phyloP scores from a whole-genome alignment of 2,329 filamentous ascomycete genomes.

The Diaporthe citrichinensis region DNA sequence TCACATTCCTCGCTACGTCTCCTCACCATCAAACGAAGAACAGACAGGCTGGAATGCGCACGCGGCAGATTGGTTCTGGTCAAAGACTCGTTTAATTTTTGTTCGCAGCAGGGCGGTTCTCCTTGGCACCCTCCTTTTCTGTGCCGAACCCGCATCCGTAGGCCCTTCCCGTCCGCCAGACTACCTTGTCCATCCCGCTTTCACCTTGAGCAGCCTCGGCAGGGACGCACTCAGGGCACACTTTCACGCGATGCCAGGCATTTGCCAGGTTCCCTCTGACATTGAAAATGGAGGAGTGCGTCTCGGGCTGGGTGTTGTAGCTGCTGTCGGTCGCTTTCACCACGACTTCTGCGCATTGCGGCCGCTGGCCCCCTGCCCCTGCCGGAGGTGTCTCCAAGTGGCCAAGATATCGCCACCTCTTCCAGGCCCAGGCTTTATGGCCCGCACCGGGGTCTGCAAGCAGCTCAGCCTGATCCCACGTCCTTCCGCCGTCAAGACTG shows the following conservation, averaged over 20 bases:
- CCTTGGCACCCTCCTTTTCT: slow-evolving; percentile 40
- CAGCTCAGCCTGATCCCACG: slow-evolving; percentile 75
- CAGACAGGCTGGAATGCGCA: background rate
- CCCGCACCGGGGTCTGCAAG: slow-evolving; percentile 62
- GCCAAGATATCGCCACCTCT: slow-evolving; percentile 71
- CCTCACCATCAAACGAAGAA: background rate
- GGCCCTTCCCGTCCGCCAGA: slow-evolving; percentile 47
- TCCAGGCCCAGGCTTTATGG: slow-evolving; percentile 74
- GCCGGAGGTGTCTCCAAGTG: slow-evolving; percentile 52
- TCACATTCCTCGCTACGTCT: background rate
- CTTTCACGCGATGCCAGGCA: slow-evolving; percentile 73
- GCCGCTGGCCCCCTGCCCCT: slow-evolving; percentile 46
- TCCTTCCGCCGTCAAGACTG: slow-evolving; percentile 72
- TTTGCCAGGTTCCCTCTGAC: slow-evolving; percentile 75
- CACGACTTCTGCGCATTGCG: slow-evolving; percentile 65
- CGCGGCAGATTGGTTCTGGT: background rate
- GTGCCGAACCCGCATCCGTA: slow-evolving; percentile 49
- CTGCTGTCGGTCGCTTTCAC: slow-evolving; percentile 77
- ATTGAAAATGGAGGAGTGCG: slow-evolving; percentile 72
- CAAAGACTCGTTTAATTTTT: background rate
- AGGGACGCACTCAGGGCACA: slow-evolving; percentile 51
- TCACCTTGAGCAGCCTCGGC: slow-evolving; percentile 26
- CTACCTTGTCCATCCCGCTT: slow-evolving; percentile 44
- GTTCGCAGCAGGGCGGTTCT: background rate
- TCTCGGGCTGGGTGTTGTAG: slow-evolving; percentile 77